Evolutionary conservation across 345 rosid species (phyloP).

Genomic region (Populus deltoides): DNA sequence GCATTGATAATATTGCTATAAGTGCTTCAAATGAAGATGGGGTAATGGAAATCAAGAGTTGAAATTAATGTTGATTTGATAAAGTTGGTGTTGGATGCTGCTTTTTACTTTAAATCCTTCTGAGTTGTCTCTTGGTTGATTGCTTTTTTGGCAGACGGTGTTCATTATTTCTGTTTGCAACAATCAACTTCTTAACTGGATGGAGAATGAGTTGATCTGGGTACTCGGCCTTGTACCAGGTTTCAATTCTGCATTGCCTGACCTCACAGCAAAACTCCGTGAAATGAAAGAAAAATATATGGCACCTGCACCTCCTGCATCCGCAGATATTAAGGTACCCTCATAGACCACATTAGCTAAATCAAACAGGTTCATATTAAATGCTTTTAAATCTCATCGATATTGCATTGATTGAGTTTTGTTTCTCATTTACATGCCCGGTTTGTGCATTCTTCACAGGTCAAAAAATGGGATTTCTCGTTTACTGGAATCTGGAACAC

Average conservation of each 20-base stretch:
- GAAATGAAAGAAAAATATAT: constrained; percentile 63
- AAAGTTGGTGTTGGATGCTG: not conserved
- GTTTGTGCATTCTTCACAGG: constrained; percentile 37
- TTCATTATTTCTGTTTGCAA: constrained; percentile 91
- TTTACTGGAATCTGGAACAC: constrained; percentile 81
- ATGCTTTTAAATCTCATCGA: not conserved
- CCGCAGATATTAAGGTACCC: constrained; percentile 58
- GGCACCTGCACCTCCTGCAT: constrained; percentile 46
- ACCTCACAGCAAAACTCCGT: constrained; percentile 55
- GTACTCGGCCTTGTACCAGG: constrained; percentile 76
- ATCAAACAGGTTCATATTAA: not conserved
- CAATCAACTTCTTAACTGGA: constrained; percentile 90
- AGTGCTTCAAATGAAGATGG: not conserved
- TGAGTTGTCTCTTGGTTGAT: not conserved
- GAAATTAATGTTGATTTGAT: not conserved
- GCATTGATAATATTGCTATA: not conserved
- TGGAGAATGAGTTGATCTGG: constrained; percentile 89
- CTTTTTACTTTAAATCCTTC: not conserved
- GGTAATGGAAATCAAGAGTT: not conserved
- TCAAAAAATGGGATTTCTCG: constrained; percentile 76
- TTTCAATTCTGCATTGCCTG: constrained; percentile 56
- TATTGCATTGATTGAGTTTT: not conserved
- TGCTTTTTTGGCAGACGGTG: constrained; percentile 57
- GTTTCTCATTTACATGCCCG: not conserved
- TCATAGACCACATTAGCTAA: not conserved